Conservation (phyloP, 257 asterid species). For the Solanum lycopersicoides region DNA sequence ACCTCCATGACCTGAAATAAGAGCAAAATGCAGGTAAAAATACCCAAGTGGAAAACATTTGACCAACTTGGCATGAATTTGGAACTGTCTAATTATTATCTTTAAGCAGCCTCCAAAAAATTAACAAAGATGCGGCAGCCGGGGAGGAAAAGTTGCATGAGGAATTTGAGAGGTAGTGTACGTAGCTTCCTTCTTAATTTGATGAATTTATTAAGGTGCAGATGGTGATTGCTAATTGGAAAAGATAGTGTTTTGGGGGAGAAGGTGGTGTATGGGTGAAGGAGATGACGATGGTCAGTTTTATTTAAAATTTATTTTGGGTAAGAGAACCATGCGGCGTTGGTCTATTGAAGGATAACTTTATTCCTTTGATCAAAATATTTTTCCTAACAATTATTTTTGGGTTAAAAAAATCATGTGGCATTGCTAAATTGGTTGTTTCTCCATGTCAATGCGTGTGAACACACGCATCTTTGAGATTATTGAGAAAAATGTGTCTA, state of each 20-base stretch:
- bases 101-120: neutral
- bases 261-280: neutral
- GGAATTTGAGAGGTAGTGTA: conserved; percentile 83
- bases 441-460: neutral
- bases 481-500: neutral
- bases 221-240: neutral
- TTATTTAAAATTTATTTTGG: neutral
- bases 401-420: neutral
- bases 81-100: neutral
- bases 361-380: neutral
- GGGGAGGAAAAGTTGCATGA: conserved; percentile 81
- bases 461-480: neutral
- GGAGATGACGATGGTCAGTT: neutral
- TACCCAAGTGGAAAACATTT: neutral
- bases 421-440: neutral
- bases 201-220: neutral
- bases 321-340: neutral
- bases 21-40: neutral
- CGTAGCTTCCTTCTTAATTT: conserved; percentile 57
- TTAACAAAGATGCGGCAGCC: conserved; percentile 35
- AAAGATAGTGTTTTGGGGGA: neutral
- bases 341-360: neutral
- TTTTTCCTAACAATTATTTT: neutral
- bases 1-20: conserved; percentile 84
- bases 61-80: neutral